Evolutionary conservation across 768 basidiomycete species (phyloP), one percentile per base, ranked within the genome.

Genomic region (Saitozyma podzolica): DNA sequence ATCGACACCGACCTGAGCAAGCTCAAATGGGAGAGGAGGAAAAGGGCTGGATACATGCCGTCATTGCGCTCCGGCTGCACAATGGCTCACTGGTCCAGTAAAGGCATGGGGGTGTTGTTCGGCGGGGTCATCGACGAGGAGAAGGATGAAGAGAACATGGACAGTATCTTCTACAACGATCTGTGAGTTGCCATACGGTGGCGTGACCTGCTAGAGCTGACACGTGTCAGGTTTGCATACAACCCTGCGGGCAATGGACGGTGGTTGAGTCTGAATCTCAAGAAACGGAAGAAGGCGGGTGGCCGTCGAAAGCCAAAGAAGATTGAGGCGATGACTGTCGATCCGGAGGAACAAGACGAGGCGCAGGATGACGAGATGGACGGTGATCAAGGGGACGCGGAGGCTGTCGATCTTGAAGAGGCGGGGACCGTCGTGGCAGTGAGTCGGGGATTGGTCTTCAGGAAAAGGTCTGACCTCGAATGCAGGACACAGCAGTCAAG

Each of bases 121-220:
- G 92, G 92, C 11, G 92, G 88, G 3, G 92, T 95, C 0, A 88
- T 86, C 5, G 92, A 96, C 63, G 89, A 92, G 63, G 92, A 95
- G 68, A 86, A 83, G 17, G 84, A 84, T 43, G 93, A 95, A 76
- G 93, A 96, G 71, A 86, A 84, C 3, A 75, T 96, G 65, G 88
- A 91, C 61, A 91, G 89, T 63, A 83, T 87, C 1, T 95, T 95
- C 76, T 89, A 89, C 83, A 91, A 92, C 63, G 92, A 94, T 70
- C 65, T 94, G 90, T 91, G 63, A 56, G 73, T 59, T 9, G 42
- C 37, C 37, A 7, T 17, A 16, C 39, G 11, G 14, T 20, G 16
- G 8, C 8, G 2, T 17, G 45, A 47, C 45, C n/a, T 17, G 45
- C 6, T 6, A 6, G 45, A 6, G 47, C 51, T 60, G 20, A 37